phyloP scores from a whole-genome alignment of 2,329 filamentous ascomycete species.

The Delphinella strobiligena region DNA sequence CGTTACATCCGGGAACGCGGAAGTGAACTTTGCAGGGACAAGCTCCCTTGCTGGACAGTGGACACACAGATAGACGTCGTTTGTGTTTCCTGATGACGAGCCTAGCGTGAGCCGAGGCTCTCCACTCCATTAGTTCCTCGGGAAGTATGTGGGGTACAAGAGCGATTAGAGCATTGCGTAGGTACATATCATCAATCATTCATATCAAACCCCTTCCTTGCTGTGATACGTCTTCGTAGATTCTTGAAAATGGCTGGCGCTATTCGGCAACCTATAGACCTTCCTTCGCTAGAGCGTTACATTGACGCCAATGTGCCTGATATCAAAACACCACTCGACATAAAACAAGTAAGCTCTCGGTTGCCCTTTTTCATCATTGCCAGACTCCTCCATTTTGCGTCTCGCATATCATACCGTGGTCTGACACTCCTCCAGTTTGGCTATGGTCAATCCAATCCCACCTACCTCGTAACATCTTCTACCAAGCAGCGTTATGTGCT shows the following conservation, averaged over 20 bases:
- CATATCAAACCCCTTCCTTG: too few relatives aligned
- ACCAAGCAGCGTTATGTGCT: conserved; percentile 67
- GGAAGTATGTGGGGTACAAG: too few relatives aligned
- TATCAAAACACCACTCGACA: conserved; percentile 68
- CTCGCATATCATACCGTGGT: conserved; percentile 5
- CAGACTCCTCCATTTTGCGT: background rate
- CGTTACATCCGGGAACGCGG: too few relatives aligned
- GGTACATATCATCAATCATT: too few relatives aligned
- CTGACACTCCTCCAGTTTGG: conserved; percentile 61
- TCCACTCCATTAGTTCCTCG: too few relatives aligned
- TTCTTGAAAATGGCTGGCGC: conserved; percentile 58
- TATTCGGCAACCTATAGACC: conserved; percentile 82
- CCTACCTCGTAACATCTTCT: conserved; percentile 74
- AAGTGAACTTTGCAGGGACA: too few relatives aligned
- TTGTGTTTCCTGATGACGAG: too few relatives aligned
- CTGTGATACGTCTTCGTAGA: background rate
- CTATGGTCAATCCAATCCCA: conserved; percentile 95
- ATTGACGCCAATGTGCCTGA: conserved; percentile 66
- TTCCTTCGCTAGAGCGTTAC: conserved; percentile 67
- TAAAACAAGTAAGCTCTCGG: conserved; percentile 61
- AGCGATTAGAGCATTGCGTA: too few relatives aligned
- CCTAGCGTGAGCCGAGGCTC: too few relatives aligned
- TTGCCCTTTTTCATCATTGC: background rate
- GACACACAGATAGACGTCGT: too few relatives aligned
- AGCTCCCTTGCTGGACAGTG: too few relatives aligned